Conservation (phyloP, 169 alveolate genomes). For the Blepharisma undulans region DNA sequence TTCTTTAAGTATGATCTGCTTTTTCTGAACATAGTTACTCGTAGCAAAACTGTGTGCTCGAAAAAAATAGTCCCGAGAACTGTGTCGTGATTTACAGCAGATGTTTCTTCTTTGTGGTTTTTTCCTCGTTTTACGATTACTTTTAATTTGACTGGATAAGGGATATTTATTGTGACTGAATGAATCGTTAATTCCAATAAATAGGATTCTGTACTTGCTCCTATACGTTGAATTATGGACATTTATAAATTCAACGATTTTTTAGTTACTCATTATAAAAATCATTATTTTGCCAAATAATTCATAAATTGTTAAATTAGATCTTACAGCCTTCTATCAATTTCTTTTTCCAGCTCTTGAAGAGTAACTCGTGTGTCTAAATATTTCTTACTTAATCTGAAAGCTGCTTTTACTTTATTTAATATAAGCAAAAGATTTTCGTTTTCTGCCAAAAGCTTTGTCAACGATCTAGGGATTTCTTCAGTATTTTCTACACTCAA, state of each 20-base stretch:
- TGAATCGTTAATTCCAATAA: not conserved
- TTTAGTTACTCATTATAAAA: too few relatives aligned
- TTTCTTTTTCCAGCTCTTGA: not conserved
- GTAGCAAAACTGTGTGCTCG: not conserved
- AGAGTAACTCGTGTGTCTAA: not conserved
- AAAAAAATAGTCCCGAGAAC: not conserved
- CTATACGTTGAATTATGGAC: not conserved
- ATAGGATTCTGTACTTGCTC: not conserved
- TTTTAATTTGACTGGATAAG: not conserved
- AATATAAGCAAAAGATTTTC: not conserved
- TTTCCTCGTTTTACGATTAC: not conserved
- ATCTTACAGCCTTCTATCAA: not conserved
- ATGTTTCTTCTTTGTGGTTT: not conserved
- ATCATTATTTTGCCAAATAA: not conserved
- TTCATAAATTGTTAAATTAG: not conserved
- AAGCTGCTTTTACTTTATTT: not conserved
- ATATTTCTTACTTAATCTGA: not conserved
- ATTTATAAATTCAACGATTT: not conserved
- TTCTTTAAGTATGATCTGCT: not conserved
- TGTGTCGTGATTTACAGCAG: not conserved
- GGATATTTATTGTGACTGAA: not conserved
- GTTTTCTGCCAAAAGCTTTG: conserved; percentile 23
- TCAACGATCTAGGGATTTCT: conserved; percentile 13
- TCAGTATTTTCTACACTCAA: conserved; percentile 14
- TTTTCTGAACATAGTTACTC: not conserved